Evolutionary conservation across 768 basidiomycete species (phyloP).

Genomic region (Rhizopogon vinicolor): DNA sequence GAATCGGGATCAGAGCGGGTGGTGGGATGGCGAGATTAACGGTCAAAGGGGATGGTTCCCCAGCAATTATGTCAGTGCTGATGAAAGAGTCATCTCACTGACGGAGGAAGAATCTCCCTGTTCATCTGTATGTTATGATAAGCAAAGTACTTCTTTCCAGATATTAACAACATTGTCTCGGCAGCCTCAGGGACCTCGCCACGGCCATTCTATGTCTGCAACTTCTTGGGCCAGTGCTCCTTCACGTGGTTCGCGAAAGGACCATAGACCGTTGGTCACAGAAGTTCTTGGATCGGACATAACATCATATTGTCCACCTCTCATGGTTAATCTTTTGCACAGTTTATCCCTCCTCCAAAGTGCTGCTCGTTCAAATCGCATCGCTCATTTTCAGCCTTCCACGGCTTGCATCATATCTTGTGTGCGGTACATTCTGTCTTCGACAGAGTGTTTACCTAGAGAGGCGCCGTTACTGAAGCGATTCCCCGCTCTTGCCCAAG

Average conservation of each 20-base stretch:
- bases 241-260: conserved; percentile 32
- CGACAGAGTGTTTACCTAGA: conserved; percentile 79
- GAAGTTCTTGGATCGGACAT: conserved; percentile 45
- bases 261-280: conserved; percentile 41
- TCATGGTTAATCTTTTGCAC: conserved; percentile 83
- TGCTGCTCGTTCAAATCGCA: conserved; percentile 73
- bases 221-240: conserved; percentile 50
- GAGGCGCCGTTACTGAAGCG: conserved; percentile 70
- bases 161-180: conserved; percentile 8
- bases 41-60: conserved; percentile 96
- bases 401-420: conserved; percentile 94
- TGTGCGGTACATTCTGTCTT: conserved; percentile 80
- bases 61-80: conserved; percentile 86
- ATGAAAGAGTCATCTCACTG: conserved; percentile 45
- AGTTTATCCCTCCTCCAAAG: conserved; percentile 82
- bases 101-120: conserved; percentile 53
- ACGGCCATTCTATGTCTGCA: conserved; percentile 47
- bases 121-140: conserved; percentile 33
- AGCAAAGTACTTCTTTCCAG: conserved; percentile 1
- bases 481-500: conserved; percentile 63
- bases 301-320: conserved; percentile 65
- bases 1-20: conserved; percentile 82
- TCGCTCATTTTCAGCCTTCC: conserved; percentile 87
- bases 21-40: conserved; percentile 98
- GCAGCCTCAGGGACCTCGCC: conserved; percentile 36